phyloP scores from a whole-genome alignment of 306 rosid species.

The Acacia acuminata region DNA sequence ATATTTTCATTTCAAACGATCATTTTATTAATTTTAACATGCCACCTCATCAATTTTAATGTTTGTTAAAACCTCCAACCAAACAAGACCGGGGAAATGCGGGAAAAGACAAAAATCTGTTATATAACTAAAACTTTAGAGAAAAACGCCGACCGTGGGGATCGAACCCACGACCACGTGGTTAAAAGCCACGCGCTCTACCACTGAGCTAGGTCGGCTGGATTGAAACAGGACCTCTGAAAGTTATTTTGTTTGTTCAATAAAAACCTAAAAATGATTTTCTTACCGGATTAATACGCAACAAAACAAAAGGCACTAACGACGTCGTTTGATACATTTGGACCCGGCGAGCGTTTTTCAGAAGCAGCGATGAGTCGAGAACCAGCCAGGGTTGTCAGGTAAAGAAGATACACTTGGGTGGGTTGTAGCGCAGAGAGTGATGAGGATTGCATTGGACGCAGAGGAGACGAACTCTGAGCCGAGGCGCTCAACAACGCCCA shows the following conservation, averaged over 20 bases:
- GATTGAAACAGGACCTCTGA: accelerated
- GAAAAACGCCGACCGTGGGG: not conserved
- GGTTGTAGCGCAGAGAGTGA: not conserved
- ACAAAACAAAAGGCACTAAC: not conserved
- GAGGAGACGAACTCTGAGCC: constrained; percentile 45
- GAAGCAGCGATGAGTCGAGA: not conserved
- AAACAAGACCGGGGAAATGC: too few relatives aligned
- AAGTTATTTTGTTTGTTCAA: too few relatives aligned
- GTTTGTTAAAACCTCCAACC: too few relatives aligned
- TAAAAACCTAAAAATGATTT: too few relatives aligned
- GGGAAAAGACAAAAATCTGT: too few relatives aligned
- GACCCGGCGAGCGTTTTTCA: not conserved
- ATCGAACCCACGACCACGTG: not conserved
- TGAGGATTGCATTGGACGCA: constrained; percentile 55
- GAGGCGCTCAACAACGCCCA: constrained; percentile 56
- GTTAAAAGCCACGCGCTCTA: not conserved
- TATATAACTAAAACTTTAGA: too few relatives aligned
- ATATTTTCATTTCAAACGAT: too few relatives aligned
- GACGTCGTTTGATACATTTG: not conserved
- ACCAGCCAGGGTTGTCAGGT: not conserved
- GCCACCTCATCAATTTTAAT: too few relatives aligned
- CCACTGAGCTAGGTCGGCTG: not conserved
- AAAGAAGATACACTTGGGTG: not conserved
- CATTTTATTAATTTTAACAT: too few relatives aligned
- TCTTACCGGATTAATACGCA: not conserved